Evolutionary conservation across 2,329 filamentous ascomycete species (phyloP), one percentile per base, ranked within the genome.

Genomic region (Phyllosticta ampelicida): DNA sequence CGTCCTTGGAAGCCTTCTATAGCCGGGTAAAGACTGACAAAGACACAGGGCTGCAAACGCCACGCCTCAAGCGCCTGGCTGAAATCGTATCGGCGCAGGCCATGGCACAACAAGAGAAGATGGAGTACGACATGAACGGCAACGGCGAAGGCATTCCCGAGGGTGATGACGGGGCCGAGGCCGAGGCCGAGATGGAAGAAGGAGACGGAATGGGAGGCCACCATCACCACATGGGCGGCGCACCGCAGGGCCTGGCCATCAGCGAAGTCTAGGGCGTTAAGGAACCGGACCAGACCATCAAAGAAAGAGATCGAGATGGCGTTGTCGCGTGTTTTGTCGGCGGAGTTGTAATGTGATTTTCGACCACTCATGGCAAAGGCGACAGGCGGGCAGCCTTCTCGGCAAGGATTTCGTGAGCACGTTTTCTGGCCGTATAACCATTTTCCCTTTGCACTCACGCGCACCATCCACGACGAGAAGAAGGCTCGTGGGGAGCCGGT

Each of bases 41-140:
- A 8, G 9, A 26, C 18, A 51, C 48, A 94, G 89, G 90, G 92
- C 84, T 96, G 54, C 91, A 96, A 88, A 96, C 91, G 60, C 92
- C 92, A 53, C 85, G 92, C 62, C 76, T 99, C 62, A 97, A 97
- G 80, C 86, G 94, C 61, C 80, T 99, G 56, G 94, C 94, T n/a
- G 94, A 99, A 75, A 97, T 99, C 63, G 94, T 99, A 53, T 95
- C 90, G 44, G 89, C 90, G 29, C 94, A 99, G 75, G 94, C 94
- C 29, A 92, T 97, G 68, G 90, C 91, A 59, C 92, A 97, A 73
- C 90, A 95, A 74, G 90, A 95, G 75, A 92, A 89, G 76, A 75
- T 87, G 61, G 87, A 90, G 53, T 83, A 67, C 54, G 71, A 68
- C 13, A 62, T 62, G 19, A 68, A 70, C 56, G 68, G 64, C 54